These are phyloP conservation scores for Blastobotrys proliferans DNA, from an alignment of 1,139 yeast species.

Conservation along the genomic window DNA sequence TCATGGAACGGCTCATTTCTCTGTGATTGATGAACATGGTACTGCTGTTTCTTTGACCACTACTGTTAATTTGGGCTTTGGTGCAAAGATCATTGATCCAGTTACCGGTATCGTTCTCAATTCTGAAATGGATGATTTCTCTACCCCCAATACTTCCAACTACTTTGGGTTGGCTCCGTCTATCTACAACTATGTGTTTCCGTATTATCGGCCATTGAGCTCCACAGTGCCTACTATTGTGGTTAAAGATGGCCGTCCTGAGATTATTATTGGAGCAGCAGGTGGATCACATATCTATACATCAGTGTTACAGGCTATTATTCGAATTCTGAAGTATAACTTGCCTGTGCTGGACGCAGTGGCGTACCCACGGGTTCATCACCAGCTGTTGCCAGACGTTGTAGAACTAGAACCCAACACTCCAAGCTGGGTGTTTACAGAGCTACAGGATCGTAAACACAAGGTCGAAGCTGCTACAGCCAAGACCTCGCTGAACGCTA, in stretches of 20 bases:
- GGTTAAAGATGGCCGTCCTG: constrained; percentile 44
- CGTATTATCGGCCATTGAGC: constrained; percentile 78
- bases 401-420: constrained; percentile 56
- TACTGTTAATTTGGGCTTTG: constrained; percentile 82
- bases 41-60: constrained; percentile 87
- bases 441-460: constrained; percentile 43
- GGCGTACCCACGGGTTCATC: constrained; percentile 79
- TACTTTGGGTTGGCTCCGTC: constrained; percentile 82
- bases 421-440: constrained; percentile 34
- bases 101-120: constrained; percentile 78
- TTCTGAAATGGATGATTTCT: constrained; percentile 94
- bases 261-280: constrained; percentile 81
- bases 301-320: constrained; percentile 73
- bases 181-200: constrained; percentile 66
- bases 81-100: constrained; percentile 76
- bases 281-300: constrained; percentile 93
- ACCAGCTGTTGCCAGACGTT: constrained; percentile 76
- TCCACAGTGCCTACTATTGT: constrained; percentile 75
- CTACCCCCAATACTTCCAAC: constrained; percentile 63
- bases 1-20: constrained; percentile 85
- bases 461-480: constrained; percentile 35
- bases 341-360: constrained; percentile 62
- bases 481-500: constrained; percentile 48
- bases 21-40: constrained; percentile 61
- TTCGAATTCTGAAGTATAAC: constrained; percentile 56